Conservation (phyloP, 345 rosid genomes). For the Murraya paniculata region DNA sequence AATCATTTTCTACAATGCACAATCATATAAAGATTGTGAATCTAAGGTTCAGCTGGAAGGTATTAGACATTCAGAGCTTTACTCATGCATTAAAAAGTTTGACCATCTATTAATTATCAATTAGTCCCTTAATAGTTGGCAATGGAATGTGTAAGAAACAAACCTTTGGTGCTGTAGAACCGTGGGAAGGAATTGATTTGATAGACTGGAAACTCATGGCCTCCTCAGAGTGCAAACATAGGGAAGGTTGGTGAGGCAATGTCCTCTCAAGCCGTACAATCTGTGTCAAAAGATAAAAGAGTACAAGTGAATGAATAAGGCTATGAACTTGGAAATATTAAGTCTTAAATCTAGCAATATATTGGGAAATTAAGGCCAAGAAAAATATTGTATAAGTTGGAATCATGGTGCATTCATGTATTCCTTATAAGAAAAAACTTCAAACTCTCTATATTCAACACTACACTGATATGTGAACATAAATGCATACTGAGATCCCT, state of each 20-base stretch:
- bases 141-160: background rate
- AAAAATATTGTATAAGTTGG: background rate
- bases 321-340: background rate
- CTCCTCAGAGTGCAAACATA: slow-evolving; percentile 25
- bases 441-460: background rate
- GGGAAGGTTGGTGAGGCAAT: slow-evolving; percentile 28
- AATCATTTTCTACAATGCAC: background rate
- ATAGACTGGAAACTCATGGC: slow-evolving; percentile 23
- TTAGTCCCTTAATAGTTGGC: background rate
- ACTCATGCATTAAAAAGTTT: background rate
- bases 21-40: background rate
- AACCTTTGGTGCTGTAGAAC: slow-evolving; percentile 38
- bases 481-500: background rate
- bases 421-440: background rate
- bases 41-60: background rate
- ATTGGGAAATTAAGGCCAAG: background rate
- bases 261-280: slow-evolving; percentile 40
- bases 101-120: background rate
- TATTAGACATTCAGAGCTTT: background rate
- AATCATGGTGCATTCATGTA: background rate
- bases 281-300: slow-evolving; percentile 24
- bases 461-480: background rate
- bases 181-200: slow-evolving; percentile 27
- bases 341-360: background rate
- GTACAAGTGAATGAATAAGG: background rate